Evolutionary conservation across 345 rosid genomes (phyloP).

Genomic region (Brassica nigra): DNA sequence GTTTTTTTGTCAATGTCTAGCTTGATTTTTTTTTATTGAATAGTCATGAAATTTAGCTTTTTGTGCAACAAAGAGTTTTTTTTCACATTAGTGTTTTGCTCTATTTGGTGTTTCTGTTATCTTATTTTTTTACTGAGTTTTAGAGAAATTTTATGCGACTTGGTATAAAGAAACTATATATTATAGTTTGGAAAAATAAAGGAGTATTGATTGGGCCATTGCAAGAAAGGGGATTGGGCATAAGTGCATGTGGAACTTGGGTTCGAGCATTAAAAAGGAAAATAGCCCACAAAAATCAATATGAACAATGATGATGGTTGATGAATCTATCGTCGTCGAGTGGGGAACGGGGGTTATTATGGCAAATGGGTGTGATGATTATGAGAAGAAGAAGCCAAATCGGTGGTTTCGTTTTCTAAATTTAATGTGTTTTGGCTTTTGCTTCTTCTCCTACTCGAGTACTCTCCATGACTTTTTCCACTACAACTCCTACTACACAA

Average conservation of each 20-base stretch:
- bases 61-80: background rate
- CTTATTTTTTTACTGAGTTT: background rate
- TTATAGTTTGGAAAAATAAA: background rate
- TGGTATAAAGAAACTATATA: background rate
- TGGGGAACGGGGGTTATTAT: slow-evolving; percentile 41
- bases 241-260: slow-evolving; percentile 33
- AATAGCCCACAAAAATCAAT: slow-evolving; percentile 34
- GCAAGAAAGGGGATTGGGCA: slow-evolving; percentile 25
- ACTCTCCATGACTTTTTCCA: slow-evolving; percentile 39
- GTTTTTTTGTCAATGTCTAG: slow-evolving; percentile 14
- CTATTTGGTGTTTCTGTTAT: background rate
- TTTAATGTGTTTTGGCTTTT: slow-evolving; percentile 45
- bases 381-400: slow-evolving; percentile 42
- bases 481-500: slow-evolving; percentile 29
- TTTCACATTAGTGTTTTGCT: background rate
- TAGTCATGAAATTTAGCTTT: slow-evolving; percentile 4
- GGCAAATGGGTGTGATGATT: slow-evolving; percentile 45
- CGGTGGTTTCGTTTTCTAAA: slow-evolving; percentile 47
- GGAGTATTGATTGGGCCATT: slow-evolving; percentile 24
- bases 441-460: slow-evolving; percentile 40
- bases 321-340: slow-evolving; percentile 34
- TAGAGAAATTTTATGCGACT: background rate
- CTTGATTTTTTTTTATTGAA: slow-evolving; percentile 20
- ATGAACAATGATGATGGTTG: slow-evolving; percentile 30
- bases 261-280: slow-evolving; percentile 30